Percentiles rank a stretch among this genome's conserved stretches.
phyloP scores from a whole-genome alignment of 2,329 filamentous ascomycete species.

The Hirsutella rhossiliensis region DNA sequence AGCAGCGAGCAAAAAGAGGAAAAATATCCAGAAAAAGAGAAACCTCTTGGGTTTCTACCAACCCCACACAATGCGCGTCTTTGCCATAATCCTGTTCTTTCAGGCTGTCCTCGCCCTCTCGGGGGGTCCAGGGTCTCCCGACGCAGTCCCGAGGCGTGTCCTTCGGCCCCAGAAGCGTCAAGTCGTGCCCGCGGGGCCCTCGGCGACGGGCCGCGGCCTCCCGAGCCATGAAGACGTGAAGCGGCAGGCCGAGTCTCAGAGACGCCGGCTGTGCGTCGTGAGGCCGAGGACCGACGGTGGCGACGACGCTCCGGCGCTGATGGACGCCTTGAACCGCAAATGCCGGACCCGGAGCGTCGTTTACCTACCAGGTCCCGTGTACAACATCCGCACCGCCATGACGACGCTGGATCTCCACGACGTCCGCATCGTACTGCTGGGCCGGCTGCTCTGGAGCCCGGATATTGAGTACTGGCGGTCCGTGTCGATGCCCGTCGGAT shows the following conservation, averaged over 20 bases:
- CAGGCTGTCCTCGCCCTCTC: neutral
- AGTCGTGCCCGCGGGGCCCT: neutral
- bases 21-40: neutral
- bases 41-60: neutral
- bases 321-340: slow-evolving; percentile 17
- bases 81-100: neutral
- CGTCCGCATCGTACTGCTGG: slow-evolving; percentile 31
- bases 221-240: neutral
- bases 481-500: slow-evolving; percentile 36
- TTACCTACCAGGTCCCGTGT: slow-evolving; percentile 18
- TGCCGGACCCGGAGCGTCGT: slow-evolving; percentile 18
- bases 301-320: slow-evolving; percentile 19
- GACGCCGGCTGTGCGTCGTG: slow-evolving; percentile 16
- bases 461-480: slow-evolving; percentile 40
- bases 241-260: slow-evolving; percentile 6
- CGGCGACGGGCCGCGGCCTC: neutral
- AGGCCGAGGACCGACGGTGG: slow-evolving; percentile 11
- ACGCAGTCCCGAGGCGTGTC: neutral
- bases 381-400: slow-evolving; percentile 23
- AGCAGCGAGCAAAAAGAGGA: neutral
- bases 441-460: slow-evolving; percentile 26
- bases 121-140: neutral
- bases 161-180: neutral
- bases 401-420: slow-evolving; percentile 18
- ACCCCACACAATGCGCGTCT: neutral